phyloP scores from a whole-genome alignment of 139 green algal genomes.

The Volvox reticuliferus region DNA sequence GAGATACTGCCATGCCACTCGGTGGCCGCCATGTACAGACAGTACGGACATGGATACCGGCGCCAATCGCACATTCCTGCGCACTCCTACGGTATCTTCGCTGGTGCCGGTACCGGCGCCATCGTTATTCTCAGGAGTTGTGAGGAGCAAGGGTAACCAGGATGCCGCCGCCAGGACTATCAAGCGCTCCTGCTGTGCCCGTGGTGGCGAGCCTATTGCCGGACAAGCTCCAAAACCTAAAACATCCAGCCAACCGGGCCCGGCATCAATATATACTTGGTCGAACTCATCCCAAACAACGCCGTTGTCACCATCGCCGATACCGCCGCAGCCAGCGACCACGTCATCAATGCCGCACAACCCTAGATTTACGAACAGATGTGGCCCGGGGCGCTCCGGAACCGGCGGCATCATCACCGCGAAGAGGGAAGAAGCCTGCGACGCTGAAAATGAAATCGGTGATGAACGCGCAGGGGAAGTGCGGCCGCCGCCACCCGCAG shows the following conservation, averaged over 20 bases:
- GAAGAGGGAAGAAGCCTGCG: neutral
- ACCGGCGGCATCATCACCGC: neutral
- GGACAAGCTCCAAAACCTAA: neutral
- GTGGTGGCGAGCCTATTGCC: neutral
- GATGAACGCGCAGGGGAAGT: neutral
- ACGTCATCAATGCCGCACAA: neutral
- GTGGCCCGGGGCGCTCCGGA: neutral
- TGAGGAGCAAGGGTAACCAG: neutral
- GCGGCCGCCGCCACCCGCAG: neutral
- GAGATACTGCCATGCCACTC: neutral
- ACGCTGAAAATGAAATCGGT: neutral
- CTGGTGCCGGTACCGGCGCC: neutral
- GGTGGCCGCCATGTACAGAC: slow-evolving; percentile 3
- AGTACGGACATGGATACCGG: neutral
- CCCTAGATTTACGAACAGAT: neutral
- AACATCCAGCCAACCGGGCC: neutral
- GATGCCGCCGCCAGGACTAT: neutral
- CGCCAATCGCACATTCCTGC: neutral
- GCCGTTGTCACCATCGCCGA: neutral
- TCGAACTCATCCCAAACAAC: neutral
- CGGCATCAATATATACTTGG: neutral
- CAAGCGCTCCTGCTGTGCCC: neutral
- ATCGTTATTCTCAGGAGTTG: neutral
- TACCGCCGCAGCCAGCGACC: neutral
- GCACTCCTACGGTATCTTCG: neutral